These are phyloP conservation scores for Aristolochia californica DNA, from an alignment of 164 flowering plant genomes.

Conservation along the genomic window DNA sequence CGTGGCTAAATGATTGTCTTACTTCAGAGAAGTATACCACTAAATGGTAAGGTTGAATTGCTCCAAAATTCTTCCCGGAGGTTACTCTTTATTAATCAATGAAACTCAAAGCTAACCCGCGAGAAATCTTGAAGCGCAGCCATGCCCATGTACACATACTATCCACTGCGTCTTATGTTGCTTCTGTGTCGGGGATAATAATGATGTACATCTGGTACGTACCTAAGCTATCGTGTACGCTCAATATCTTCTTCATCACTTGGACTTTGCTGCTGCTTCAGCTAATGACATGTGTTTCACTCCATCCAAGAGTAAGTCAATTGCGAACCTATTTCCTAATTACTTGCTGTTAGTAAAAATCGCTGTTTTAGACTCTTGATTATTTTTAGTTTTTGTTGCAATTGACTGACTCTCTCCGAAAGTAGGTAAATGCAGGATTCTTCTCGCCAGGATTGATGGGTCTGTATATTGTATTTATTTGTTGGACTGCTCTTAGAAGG, in stretches of 20 bases:
- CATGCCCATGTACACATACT: conserved; percentile 46
- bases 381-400: no score
- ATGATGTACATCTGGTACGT: conserved; percentile 88
- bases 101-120: conserved; percentile 6
- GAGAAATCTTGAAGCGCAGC: conserved; percentile 36
- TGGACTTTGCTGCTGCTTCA: conserved; percentile 79
- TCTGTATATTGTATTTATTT: conserved; percentile 71
- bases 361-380: no score
- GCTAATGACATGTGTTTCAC: conserved; percentile 75
- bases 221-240: conserved; percentile 56
- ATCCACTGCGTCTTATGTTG: conserved; percentile 53
- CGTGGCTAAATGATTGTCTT: conserved; percentile 64
- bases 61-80: background rate
- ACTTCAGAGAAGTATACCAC: conserved; percentile 43
- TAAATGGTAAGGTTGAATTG: conserved; percentile 58
- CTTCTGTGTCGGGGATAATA: conserved; percentile 61
- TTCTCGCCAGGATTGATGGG: conserved; percentile 89
- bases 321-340: background rate
- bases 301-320: conserved; percentile 64
- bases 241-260: conserved; percentile 78
- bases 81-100: background rate
- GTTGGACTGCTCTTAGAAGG: conserved; percentile 97
- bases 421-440: conserved; percentile 66
- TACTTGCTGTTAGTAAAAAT: background rate
- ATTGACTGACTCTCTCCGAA: conserved; percentile 3